Conservation (phyloP, 441 rosid species). For the Dalechampia spathulata region DNA sequence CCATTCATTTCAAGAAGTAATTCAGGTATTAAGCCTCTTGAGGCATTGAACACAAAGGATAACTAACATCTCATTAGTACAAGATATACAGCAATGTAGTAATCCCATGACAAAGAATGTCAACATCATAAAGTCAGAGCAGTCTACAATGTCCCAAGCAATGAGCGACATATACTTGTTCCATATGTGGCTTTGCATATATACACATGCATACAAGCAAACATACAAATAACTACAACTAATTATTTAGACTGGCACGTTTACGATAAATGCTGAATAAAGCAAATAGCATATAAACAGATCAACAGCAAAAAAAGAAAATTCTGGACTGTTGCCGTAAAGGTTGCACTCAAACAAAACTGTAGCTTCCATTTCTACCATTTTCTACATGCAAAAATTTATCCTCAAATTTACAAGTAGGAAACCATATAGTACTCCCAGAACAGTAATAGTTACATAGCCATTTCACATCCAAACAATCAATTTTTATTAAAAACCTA, state of each 20-base stretch:
- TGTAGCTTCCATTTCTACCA: not conserved
- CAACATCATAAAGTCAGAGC: not conserved
- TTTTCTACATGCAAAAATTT: not conserved
- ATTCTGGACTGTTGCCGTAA: too few species aligned
- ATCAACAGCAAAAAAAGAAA: too few species aligned
- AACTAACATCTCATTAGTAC: not conserved
- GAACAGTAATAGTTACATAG: too few species aligned
- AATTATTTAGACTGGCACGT: too few species aligned
- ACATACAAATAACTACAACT: too few species aligned
- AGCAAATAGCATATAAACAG: too few species aligned
- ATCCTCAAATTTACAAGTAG: not conserved
- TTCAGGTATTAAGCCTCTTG: too few species aligned
- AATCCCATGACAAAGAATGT: not conserved
- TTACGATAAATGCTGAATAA: too few species aligned
- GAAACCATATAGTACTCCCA: too few species aligned
- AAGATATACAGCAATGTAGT: not conserved
- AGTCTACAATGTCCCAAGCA: not conserved
- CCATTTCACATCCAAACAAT: not conserved
- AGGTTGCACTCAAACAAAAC: too few species aligned
- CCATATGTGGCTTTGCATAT: too few species aligned
- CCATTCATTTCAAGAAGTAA: not conserved
- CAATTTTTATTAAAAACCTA: not conserved
- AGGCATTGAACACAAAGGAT: not conserved
- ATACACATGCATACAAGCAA: too few species aligned
- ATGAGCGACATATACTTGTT: not conserved